These are phyloP conservation scores for Phycomyces blakesleeanus DNA, from an alignment of 192 early-diverging fungal genomes.

Conservation along the genomic window DNA sequence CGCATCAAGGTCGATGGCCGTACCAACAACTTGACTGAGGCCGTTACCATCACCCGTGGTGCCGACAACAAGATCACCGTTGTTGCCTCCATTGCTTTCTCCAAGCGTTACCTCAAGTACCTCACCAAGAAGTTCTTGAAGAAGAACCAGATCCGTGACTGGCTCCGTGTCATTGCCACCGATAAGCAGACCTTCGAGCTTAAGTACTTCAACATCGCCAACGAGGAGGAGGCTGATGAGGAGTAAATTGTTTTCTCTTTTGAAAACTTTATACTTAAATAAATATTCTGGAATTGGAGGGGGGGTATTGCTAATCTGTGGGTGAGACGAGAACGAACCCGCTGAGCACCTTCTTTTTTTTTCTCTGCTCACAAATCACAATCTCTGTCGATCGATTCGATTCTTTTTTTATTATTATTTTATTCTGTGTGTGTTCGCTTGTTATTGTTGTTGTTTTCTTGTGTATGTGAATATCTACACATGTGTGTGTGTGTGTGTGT, in stretches of 20 bases:
- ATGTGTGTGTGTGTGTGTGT: too few species aligned
- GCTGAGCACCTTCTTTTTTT: slow-evolving; percentile 11
- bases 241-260: slow-evolving; percentile 42
- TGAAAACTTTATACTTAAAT: slow-evolving; percentile 10
- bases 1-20: slow-evolving; percentile 96
- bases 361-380: slow-evolving; percentile 10
- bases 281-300: not conserved
- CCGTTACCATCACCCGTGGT: slow-evolving; percentile 78
- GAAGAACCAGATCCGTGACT: slow-evolving; percentile 98
- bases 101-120: slow-evolving; percentile 99
- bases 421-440: too few species aligned
- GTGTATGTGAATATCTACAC: too few species aligned
- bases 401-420: too few species aligned
- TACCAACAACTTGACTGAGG: slow-evolving; percentile 90
- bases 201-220: slow-evolving; percentile 91
- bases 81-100: slow-evolving; percentile 71
- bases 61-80: slow-evolving; percentile 75
- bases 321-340: slow-evolving; percentile 20
- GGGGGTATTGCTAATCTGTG: not conserved
- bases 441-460: too few species aligned
- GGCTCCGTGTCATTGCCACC: slow-evolving; percentile 91
- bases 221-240: slow-evolving; percentile 72
- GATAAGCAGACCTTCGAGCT: slow-evolving; percentile 91
- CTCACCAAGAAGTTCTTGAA: slow-evolving; percentile 99
- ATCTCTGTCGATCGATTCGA: slow-evolving; percentile 8